Conservation (phyloP, 306 rosid species). For the Sicyos baderoa region DNA sequence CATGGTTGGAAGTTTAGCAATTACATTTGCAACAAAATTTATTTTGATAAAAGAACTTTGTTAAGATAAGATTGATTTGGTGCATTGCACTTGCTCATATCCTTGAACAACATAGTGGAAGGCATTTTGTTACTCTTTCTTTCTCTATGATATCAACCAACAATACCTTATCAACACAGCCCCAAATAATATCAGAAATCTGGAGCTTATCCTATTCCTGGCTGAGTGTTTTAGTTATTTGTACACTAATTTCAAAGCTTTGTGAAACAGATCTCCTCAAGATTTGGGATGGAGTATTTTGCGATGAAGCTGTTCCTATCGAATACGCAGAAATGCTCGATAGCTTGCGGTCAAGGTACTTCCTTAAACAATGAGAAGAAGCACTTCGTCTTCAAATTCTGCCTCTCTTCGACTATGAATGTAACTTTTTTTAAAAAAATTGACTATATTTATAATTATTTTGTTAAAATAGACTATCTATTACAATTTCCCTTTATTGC, state of each 20-base stretch:
- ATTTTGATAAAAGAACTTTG: neutral
- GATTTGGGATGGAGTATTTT: slow-evolving; percentile 75
- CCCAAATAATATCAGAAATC: neutral
- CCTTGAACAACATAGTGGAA: neutral
- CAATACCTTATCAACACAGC: neutral
- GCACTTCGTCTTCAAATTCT: neutral
- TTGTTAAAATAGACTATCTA: no score
- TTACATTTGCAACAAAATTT: neutral
- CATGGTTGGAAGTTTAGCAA: neutral
- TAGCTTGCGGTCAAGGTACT: slow-evolving; percentile 56
- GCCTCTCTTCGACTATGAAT: no score
- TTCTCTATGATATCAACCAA: neutral
- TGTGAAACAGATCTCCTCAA: slow-evolving; percentile 50
- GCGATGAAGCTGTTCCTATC: slow-evolving; percentile 54
- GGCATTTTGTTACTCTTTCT: neutral
- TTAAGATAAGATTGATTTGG: neutral
- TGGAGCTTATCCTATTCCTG: neutral
- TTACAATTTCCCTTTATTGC: no score
- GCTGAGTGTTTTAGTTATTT: neutral
- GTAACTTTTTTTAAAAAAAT: no score
- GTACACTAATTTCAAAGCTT: slow-evolving; percentile 17
- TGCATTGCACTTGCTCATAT: neutral
- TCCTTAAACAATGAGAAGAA: slow-evolving; percentile 21
- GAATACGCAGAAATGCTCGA: slow-evolving; percentile 64
- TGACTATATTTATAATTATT: no score